phyloP scores from a whole-genome alignment of 2,329 filamentous ascomycete genomes.

The Venturia nashicola region DNA sequence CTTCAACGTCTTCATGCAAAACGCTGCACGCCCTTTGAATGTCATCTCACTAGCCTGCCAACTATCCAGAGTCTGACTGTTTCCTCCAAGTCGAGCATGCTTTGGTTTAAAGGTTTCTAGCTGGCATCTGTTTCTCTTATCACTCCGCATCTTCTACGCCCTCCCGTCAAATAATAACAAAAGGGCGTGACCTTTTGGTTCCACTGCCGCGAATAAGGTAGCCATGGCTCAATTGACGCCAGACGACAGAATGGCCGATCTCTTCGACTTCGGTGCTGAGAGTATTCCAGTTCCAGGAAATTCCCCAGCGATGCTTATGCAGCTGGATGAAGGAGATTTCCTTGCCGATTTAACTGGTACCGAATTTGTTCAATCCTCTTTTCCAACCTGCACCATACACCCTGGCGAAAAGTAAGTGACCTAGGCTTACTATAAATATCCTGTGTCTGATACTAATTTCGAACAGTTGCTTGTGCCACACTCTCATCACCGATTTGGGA shows the following conservation, averaged over 20 bases:
- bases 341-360: background rate
- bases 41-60: constrained; percentile 2
- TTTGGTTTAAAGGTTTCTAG: background rate
- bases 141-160: constrained; percentile 5
- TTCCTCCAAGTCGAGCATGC: background rate
- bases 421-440: background rate
- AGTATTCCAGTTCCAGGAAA: constrained; percentile 3
- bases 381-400: constrained; percentile 1
- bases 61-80: constrained; percentile 2
- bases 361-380: background rate
- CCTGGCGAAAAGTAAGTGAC: constrained; percentile 6
- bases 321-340: constrained; percentile 6
- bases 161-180: constrained; percentile 5
- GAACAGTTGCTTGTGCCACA: constrained; percentile 8
- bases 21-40: constrained; percentile 2
- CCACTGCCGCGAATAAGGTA: background rate
- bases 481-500: constrained; percentile 42
- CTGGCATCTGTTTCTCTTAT: background rate
- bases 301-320: background rate
- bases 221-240: constrained; percentile 1
- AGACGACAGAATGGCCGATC: constrained; percentile 9
- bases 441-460: background rate
- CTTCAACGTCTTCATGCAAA: background rate
- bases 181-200: background rate
- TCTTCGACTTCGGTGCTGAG: constrained; percentile 10